These are phyloP conservation scores for Myxozyma mucilagina DNA, from an alignment of 805 yeast genomes.

Conservation along the genomic window DNA sequence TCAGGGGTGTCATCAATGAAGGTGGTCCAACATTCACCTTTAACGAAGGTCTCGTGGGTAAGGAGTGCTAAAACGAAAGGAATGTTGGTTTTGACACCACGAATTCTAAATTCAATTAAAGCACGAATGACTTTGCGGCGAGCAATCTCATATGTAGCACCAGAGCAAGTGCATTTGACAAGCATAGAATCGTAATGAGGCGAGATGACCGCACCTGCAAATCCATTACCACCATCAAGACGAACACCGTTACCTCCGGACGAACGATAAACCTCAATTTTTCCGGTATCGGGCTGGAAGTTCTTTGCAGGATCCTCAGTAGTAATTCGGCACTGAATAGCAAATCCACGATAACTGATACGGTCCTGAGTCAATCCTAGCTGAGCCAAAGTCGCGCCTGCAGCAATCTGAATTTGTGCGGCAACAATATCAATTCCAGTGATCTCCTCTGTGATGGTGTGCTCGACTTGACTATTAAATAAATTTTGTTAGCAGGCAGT, in stretches of 20 bases:
- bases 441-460: constrained; percentile 97
- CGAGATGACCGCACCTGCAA: constrained; percentile 92
- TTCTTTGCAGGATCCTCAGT: constrained; percentile 96
- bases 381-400: constrained; percentile 92
- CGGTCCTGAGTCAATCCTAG: constrained; percentile 91
- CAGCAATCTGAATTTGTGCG: constrained; percentile 99
- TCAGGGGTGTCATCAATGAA: constrained; percentile 98
- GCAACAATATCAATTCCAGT: constrained; percentile 98
- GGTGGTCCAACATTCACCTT: constrained; percentile 95
- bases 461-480: constrained; percentile 76
- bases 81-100: constrained; percentile 98
- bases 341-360: constrained; percentile 94
- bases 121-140: constrained; percentile 98
- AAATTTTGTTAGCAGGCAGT: no score
- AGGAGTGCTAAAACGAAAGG: constrained; percentile 90
- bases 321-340: constrained; percentile 98
- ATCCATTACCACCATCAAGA: constrained; percentile 97
- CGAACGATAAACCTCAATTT: constrained; percentile 94
- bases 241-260: constrained; percentile 99
- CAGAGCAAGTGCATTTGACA: constrained; percentile 95
- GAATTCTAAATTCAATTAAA: constrained; percentile 92
- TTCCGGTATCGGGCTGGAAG: constrained; percentile 98
- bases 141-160: constrained; percentile 93
- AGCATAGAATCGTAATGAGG: constrained; percentile 98
- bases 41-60: constrained; percentile 83